These are phyloP conservation scores for Exophiala viscosa DNA, from an alignment of 2,329 filamentous ascomycete genomes.

Conservation along the genomic window DNA sequence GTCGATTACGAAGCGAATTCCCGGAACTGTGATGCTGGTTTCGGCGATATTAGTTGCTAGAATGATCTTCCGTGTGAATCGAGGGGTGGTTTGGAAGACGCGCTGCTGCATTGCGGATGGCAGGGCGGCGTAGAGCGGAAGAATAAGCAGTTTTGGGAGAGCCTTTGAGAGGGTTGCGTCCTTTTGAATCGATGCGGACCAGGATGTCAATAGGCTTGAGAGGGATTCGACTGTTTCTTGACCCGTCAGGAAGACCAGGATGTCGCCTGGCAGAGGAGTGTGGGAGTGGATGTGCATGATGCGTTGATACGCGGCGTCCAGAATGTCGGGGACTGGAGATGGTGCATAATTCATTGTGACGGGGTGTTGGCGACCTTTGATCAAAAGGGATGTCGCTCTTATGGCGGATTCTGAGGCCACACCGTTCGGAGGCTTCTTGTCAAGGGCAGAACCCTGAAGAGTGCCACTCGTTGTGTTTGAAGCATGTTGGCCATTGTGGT, in stretches of 20 bases:
- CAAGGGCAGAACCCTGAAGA: no score
- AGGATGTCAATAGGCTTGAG: constrained; percentile 76
- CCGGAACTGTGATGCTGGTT: constrained; percentile 92
- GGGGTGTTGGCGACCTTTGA: constrained; percentile 82
- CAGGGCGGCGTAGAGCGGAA: constrained; percentile 86
- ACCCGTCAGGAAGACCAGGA: constrained; percentile 86
- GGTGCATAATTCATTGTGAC: constrained; percentile 74
- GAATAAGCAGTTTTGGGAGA: constrained; percentile 55
- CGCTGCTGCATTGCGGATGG: constrained; percentile 81
- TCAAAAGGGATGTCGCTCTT: constrained; percentile 55
- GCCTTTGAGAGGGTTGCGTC: constrained; percentile 63
- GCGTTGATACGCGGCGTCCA: constrained; percentile 73
- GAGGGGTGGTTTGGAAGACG: constrained; percentile 73
- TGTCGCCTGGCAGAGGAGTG: constrained; percentile 88
- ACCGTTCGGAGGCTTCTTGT: background rate
- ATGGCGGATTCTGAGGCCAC: constrained; percentile 28
- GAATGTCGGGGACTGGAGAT: constrained; percentile 72
- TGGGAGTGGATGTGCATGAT: constrained; percentile 84
- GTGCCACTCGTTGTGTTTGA: background rate
- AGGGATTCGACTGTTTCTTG: constrained; percentile 87
- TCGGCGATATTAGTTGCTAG: constrained; percentile 98
- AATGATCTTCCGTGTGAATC: constrained; percentile 80
- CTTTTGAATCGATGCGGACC: constrained; percentile 59
- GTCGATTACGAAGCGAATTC: constrained; percentile 87
- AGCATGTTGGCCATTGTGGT: constrained; percentile 3